A percentile compares a stretch with the other conserved stretches of the same genome.
These are phyloP conservation scores for Calophaca sinica DNA, from an alignment of 306 rosid species.

Conservation along the genomic window DNA sequence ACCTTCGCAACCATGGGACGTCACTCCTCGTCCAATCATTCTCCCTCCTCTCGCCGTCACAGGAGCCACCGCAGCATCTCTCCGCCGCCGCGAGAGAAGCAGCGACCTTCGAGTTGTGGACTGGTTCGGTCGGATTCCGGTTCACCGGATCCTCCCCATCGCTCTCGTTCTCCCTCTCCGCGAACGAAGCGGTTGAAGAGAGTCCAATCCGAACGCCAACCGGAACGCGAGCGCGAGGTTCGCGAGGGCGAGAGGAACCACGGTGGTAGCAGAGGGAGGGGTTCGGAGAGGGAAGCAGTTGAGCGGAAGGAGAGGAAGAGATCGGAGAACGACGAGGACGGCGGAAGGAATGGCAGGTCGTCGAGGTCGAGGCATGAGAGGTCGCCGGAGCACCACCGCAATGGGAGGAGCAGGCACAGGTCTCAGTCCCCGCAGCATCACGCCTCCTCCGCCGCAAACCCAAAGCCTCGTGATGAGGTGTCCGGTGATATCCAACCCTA, in stretches of 20 bases:
- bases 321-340: neutral
- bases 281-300: constrained; percentile 55
- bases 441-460: constrained; percentile 7
- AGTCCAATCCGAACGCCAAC: constrained; percentile 51
- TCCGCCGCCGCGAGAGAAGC: constrained; percentile 51
- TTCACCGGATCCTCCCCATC: constrained; percentile 49
- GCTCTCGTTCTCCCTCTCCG: constrained; percentile 63
- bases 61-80: constrained; percentile 52
- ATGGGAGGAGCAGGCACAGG: constrained; percentile 59
- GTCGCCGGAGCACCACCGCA: constrained; percentile 56
- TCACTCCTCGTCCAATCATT: constrained; percentile 40
- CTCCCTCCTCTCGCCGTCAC: constrained; percentile 60
- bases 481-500: constrained; percentile 89
- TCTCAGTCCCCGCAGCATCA: constrained; percentile 63
- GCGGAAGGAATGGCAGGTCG: constrained; percentile 47
- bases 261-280: constrained; percentile 50
- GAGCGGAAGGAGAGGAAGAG: constrained; percentile 64
- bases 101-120: constrained; percentile 40
- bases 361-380: constrained; percentile 66
- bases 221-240: constrained; percentile 26
- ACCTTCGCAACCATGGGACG: constrained; percentile 45
- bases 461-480: constrained; percentile 88
- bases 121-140: constrained; percentile 18
- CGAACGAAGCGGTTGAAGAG: constrained; percentile 64
- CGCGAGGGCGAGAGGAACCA: neutral